Percentiles rank a stretch among this genome's conserved stretches.
Evolutionary conservation across 1,284 basidiomycete species (phyloP).

Genomic region (Sphagnurus paluster): DNA sequence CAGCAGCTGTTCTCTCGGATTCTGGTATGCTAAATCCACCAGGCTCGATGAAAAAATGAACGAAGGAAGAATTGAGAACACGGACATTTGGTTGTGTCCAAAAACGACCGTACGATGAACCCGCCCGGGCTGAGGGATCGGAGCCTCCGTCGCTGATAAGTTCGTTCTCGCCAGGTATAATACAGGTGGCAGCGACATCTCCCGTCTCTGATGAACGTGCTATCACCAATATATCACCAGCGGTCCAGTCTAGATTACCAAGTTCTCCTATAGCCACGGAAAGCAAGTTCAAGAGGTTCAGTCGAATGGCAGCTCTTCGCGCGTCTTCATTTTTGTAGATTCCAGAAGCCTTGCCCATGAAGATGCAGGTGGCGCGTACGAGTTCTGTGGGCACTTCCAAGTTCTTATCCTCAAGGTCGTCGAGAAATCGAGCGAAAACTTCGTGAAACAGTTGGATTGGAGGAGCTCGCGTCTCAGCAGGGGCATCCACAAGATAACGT

Average conservation of each 20-base stretch:
- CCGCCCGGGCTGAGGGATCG: slow-evolving; percentile 18
- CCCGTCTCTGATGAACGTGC: no score
- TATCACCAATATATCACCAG: no score
- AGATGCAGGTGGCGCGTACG: background rate
- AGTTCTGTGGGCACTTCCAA: background rate
- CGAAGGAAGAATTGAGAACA: background rate
- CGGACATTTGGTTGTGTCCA: slow-evolving; percentile 13
- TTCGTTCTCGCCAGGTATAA: slow-evolving; percentile 5
- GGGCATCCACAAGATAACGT: background rate
- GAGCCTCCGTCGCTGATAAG: slow-evolving; percentile 7
- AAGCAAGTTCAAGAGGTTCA: no score
- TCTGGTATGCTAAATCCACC: background rate
- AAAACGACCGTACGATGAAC: slow-evolving; percentile 11
- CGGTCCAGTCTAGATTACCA: no score
- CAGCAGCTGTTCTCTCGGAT: slow-evolving; percentile 12
- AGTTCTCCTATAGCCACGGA: no score
- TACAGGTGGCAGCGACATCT: no score
- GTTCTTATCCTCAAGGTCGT: background rate
- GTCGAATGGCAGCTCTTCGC: no score
- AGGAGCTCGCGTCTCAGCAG: slow-evolving; percentile 3
- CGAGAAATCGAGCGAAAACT: slow-evolving; percentile 11
- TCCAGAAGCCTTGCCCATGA: background rate
- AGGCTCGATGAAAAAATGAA: background rate
- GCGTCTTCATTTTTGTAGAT: background rate
- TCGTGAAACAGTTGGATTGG: slow-evolving; percentile 12